Percentiles rank a stretch among this genome's conserved stretches.
Conservation (phyloP, 441 rosid species). For the Jatropha multifida region DNA sequence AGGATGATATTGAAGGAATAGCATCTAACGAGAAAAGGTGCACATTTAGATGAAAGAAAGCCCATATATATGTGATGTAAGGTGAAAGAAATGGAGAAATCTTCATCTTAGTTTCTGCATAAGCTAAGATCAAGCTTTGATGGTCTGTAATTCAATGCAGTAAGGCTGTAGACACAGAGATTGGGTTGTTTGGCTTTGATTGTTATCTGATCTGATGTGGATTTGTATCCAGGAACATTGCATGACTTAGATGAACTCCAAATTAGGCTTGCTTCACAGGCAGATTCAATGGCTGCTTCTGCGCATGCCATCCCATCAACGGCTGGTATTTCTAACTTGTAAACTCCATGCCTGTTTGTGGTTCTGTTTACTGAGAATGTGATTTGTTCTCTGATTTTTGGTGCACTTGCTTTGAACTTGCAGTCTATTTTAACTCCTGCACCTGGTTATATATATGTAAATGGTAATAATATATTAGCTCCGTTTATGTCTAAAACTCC, state of each 20-base stretch:
- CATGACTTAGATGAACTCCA: slow-evolving; percentile 59
- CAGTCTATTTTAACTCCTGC: slow-evolving; percentile 87
- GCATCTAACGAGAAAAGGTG: slow-evolving; percentile 9
- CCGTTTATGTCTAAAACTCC: not conserved
- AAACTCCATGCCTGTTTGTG: slow-evolving; percentile 73
- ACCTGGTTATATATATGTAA: slow-evolving; percentile 39
- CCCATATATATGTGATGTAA: not conserved
- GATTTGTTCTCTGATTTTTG: slow-evolving; percentile 58
- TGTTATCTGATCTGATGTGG: slow-evolving; percentile 69
- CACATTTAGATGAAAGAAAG: not conserved
- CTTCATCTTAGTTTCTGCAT: slow-evolving; percentile 47
- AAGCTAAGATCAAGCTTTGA: slow-evolving; percentile 49
- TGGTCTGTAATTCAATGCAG: slow-evolving; percentile 76
- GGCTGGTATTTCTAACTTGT: slow-evolving; percentile 70
- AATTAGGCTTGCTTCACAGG: slow-evolving; percentile 72
- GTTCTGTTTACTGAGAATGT: slow-evolving; percentile 85
- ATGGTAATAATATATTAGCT: not conserved
- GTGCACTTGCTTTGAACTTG: slow-evolving; percentile 62
- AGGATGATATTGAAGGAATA: not conserved
- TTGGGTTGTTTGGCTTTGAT: slow-evolving; percentile 64
- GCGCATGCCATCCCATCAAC: slow-evolving; percentile 75
- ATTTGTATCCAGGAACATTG: slow-evolving; percentile 77
- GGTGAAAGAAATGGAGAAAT: slow-evolving; percentile 1
- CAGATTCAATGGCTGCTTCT: slow-evolving; percentile 58
- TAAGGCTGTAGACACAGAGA: slow-evolving; percentile 74